Evolutionary conservation across 2,329 filamentous ascomycete genomes (phyloP).

Genomic region (Plenodomus tracheiphilus): DNA sequence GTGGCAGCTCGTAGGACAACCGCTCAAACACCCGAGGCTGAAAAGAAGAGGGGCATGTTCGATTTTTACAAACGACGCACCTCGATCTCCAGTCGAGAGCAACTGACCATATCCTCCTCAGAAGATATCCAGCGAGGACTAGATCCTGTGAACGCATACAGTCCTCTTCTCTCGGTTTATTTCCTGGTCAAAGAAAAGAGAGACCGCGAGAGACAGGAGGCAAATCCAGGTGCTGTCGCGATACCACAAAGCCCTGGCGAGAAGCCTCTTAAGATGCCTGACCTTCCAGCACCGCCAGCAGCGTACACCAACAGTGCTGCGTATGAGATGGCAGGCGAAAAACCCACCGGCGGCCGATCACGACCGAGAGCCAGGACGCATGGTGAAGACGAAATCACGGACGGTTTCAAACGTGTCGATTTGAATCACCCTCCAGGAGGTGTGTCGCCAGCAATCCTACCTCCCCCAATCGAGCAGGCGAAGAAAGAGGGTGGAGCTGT

Average conservation of each 20-base stretch:
- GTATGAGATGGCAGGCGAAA: constrained; percentile 89
- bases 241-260: constrained; percentile 62
- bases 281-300: constrained; percentile 78
- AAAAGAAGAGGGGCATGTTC: constrained; percentile 90
- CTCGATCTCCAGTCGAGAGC: constrained; percentile 86
- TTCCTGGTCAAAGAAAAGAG: constrained; percentile 95
- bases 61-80: constrained; percentile 97
- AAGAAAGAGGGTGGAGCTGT: constrained; percentile 89
- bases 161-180: constrained; percentile 89
- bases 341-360: constrained; percentile 78
- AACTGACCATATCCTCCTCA: constrained; percentile 77
- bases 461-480: constrained; percentile 57
- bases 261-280: constrained; percentile 65
- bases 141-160: constrained; percentile 92
- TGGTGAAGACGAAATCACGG: constrained; percentile 86
- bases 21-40: constrained; percentile 58
- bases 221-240: constrained; percentile 62
- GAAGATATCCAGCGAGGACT: constrained; percentile 81
- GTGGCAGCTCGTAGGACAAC: constrained; percentile 68
- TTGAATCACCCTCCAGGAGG: constrained; percentile 54
- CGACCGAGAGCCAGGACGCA: constrained; percentile 88
- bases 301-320: constrained; percentile 84
- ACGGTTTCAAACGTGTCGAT: constrained; percentile 70
- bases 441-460: constrained; percentile 54
- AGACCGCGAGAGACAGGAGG: constrained; percentile 69